Conservation (phyloP, 2,329 filamentous ascomycete species). For the Hymenotorrendiella dingleyae region DNA sequence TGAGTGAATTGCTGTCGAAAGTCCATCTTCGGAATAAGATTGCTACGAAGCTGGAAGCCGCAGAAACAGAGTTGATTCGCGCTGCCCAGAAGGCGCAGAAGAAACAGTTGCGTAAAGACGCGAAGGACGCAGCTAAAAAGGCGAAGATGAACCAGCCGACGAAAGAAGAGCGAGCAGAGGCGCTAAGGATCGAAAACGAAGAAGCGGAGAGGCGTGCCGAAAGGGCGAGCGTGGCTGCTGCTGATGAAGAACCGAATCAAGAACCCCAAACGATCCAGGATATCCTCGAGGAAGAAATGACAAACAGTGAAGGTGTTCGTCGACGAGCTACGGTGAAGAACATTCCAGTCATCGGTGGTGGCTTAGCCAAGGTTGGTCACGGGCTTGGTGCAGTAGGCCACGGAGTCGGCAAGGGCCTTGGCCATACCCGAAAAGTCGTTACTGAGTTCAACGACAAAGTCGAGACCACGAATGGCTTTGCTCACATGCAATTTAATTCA, state of each 20-base stretch:
- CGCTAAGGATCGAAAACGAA: constrained; percentile 32
- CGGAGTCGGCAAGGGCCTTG: constrained; percentile 27
- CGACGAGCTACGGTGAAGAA: constrained; percentile 2
- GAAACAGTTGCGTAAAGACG: constrained; percentile 44
- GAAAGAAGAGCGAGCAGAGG: constrained; percentile 32
- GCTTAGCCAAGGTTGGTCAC: constrained; percentile 25
- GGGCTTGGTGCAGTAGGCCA: constrained; percentile 25
- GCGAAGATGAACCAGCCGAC: constrained; percentile 26
- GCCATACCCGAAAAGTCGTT: constrained; percentile 41
- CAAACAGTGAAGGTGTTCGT: constrained; percentile 16
- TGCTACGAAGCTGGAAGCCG: constrained; percentile 66
- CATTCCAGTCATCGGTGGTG: constrained; percentile 19
- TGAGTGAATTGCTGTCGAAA: constrained; percentile 77
- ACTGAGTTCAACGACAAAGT: constrained; percentile 47
- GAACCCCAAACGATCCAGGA: constrained; percentile 47
- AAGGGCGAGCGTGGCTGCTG: constrained; percentile 41
- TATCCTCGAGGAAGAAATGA: constrained; percentile 37
- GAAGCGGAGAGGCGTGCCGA: constrained; percentile 39
- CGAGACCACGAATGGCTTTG: constrained; percentile 44
- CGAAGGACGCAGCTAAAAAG: constrained; percentile 47
- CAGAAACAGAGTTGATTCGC: constrained; percentile 79
- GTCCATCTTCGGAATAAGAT: constrained; percentile 68
- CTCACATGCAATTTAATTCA: constrained; percentile 21
- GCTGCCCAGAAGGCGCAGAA: constrained; percentile 72
- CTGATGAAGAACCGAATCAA: constrained; percentile 47